phyloP scores from a whole-genome alignment of 2,329 filamentous ascomycete species.

The Fusarium oligoseptatum region DNA sequence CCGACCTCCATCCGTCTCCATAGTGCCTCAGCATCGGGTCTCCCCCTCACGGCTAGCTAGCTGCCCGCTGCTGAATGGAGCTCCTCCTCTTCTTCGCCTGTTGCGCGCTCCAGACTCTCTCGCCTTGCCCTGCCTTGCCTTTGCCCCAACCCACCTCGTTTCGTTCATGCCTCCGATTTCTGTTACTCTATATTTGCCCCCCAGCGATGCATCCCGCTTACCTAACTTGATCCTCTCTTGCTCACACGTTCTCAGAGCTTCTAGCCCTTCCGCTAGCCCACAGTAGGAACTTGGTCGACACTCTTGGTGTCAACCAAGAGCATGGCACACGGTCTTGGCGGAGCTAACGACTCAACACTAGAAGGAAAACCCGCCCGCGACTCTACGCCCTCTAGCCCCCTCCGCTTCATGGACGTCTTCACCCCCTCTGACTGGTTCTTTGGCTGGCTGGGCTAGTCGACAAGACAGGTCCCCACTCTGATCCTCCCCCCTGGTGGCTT shows the following conservation, averaged over 20 bases:
- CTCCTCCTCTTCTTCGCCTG: neutral
- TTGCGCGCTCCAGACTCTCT: constrained; percentile 27
- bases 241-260: constrained; percentile 2
- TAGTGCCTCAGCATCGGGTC: constrained; percentile 38
- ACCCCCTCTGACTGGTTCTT: constrained; percentile 5
- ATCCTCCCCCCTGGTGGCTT: constrained; percentile 21
- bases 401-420: constrained; percentile 7
- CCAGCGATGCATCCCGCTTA: neutral
- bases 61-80: neutral
- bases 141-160: constrained; percentile 5
- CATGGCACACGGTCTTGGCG: constrained; percentile 37
- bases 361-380: constrained; percentile 23
- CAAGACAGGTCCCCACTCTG: constrained; percentile 23
- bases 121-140: neutral
- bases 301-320: constrained; percentile 23
- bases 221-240: neutral
- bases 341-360: constrained; percentile 7
- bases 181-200: constrained; percentile 15
- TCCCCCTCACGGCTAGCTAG: constrained; percentile 8
- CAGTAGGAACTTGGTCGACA: constrained; percentile 13
- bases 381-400: constrained; percentile 15
- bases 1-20: constrained; percentile 29
- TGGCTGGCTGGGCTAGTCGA: constrained; percentile 7
- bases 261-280: constrained; percentile 12
- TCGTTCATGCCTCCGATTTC: constrained; percentile 23